Evolutionary conservation across 805 yeast species (phyloP).

Genomic region (Sungouiozyma intestinalis): DNA sequence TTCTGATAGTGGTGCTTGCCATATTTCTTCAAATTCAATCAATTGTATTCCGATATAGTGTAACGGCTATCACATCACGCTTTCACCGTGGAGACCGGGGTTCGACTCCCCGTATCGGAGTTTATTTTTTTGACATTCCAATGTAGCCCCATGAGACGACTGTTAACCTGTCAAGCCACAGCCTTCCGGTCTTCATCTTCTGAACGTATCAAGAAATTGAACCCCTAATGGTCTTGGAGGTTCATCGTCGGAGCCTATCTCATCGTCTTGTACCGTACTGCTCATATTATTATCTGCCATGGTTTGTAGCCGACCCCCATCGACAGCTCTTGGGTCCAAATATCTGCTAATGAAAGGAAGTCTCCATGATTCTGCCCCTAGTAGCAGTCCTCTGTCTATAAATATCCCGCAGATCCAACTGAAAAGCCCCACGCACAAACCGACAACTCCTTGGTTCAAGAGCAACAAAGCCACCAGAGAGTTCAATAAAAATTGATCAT

Average conservation of each 20-base stretch:
- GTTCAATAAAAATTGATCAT: constrained; percentile 28
- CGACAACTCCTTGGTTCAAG: constrained; percentile 35
- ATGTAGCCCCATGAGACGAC: neutral
- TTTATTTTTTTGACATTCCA: constrained; percentile 1
- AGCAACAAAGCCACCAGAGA: constrained; percentile 28
- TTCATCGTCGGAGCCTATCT: constrained; percentile 31
- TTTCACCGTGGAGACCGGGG: constrained; percentile 9
- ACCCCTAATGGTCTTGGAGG: constrained; percentile 53
- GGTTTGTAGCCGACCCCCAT: neutral
- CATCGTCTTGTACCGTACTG: neutral
- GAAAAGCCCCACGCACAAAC: constrained; percentile 30
- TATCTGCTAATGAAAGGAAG: constrained; percentile 23
- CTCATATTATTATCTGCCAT: constrained; percentile 6
- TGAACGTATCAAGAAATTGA: constrained; percentile 51
- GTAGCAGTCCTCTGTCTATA: constrained; percentile 34
- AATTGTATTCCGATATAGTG: constrained; percentile 8
- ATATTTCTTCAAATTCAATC: neutral
- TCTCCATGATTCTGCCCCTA: constrained; percentile 31
- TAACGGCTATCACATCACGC: constrained; percentile 12
- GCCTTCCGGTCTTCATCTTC: constrained; percentile 27
- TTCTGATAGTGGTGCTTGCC: neutral
- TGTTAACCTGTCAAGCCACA: no score
- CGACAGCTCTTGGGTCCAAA: neutral
- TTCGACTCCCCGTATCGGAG: constrained; percentile 8
- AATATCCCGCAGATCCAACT: constrained; percentile 38